These are phyloP conservation scores for Radiomyces spectabilis DNA, from an alignment of 192 early-diverging fungal species.

Conservation along the genomic window DNA sequence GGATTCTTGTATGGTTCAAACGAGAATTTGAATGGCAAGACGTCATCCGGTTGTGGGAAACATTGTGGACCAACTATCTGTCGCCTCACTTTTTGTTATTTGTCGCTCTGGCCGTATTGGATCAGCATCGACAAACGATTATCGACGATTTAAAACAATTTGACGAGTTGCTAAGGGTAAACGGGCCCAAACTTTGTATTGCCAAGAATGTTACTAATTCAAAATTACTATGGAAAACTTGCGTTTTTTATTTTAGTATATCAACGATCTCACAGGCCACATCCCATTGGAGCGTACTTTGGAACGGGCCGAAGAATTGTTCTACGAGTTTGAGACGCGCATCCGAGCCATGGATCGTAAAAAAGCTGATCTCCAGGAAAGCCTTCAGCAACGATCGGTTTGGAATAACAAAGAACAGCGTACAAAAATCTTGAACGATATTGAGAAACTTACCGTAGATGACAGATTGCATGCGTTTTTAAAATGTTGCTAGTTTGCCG, in stretches of 20 bases:
- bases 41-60: slow-evolving; percentile 83
- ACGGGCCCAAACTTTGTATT: neutral
- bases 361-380: slow-evolving; percentile 6
- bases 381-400: slow-evolving; percentile 11
- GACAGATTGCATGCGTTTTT: no score
- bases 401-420: slow-evolving; percentile 17
- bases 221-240: no score
- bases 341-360: slow-evolving; percentile 36
- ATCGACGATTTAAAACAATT: slow-evolving; percentile 72
- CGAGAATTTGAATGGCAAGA: slow-evolving; percentile 92
- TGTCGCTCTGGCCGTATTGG: slow-evolving; percentile 86
- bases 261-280: slow-evolving; percentile 76
- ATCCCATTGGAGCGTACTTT: slow-evolving; percentile 65
- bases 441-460: slow-evolving; percentile 10
- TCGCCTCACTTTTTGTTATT: slow-evolving; percentile 81
- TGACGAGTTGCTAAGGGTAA: slow-evolving; percentile 85
- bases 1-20: slow-evolving; percentile 95
- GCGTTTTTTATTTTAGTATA: slow-evolving; percentile 47
- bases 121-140: slow-evolving; percentile 70
- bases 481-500: no score
- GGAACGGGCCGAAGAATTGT: slow-evolving; percentile 66
- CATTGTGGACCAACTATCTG: slow-evolving; percentile 65
- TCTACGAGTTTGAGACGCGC: slow-evolving; percentile 46
- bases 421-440: slow-evolving; percentile 5
- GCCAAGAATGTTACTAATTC: neutral